A percentile compares a stretch with the other conserved stretches of the same genome.
phyloP scores from a whole-genome alignment of 129 eudicot species.

The Heracleum sosnowskyi region DNA sequence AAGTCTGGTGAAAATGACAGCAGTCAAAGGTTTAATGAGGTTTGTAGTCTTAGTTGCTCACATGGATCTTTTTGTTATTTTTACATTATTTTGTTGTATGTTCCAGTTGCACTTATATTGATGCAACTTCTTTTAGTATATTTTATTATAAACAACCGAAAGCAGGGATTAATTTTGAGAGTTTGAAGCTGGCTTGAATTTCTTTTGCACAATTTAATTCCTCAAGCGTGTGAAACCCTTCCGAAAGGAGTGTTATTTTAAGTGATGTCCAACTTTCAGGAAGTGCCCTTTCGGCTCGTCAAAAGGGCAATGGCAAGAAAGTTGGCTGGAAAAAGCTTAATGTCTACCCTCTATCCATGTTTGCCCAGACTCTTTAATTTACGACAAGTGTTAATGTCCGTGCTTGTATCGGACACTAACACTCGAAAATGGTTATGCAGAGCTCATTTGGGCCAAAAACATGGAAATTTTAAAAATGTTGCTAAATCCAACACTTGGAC shows the following conservation, averaged over 20 bases:
- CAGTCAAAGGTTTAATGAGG: conserved; percentile 37
- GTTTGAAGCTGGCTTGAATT: not conserved
- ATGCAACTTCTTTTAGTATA: not conserved
- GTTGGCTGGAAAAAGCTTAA: too few relatives aligned
- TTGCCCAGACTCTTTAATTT: not conserved
- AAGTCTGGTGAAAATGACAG: conserved; percentile 12
- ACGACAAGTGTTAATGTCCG: not conserved
- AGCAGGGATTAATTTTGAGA: too few relatives aligned
- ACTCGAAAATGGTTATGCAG: not conserved
- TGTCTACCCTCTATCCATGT: not conserved
- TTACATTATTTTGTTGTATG: not conserved
- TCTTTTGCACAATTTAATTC: not conserved
- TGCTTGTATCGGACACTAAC: not conserved
- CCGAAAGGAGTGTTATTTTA: not conserved
- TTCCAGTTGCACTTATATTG: not conserved
- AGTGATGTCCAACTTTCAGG: too few relatives aligned
- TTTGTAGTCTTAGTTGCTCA: conserved; percentile 19
- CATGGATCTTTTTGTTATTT: not conserved
- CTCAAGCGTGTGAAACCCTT: not conserved
- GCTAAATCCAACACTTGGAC: not conserved
- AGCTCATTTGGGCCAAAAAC: not conserved
- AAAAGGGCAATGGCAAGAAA: too few relatives aligned
- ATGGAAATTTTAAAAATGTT: not conserved
- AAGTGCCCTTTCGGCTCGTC: too few relatives aligned
- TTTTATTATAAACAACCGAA: not conserved